These are phyloP conservation scores for Debaryomyces sp. DNA, from an alignment of 1,139 yeast genomes.

Conservation along the genomic window DNA sequence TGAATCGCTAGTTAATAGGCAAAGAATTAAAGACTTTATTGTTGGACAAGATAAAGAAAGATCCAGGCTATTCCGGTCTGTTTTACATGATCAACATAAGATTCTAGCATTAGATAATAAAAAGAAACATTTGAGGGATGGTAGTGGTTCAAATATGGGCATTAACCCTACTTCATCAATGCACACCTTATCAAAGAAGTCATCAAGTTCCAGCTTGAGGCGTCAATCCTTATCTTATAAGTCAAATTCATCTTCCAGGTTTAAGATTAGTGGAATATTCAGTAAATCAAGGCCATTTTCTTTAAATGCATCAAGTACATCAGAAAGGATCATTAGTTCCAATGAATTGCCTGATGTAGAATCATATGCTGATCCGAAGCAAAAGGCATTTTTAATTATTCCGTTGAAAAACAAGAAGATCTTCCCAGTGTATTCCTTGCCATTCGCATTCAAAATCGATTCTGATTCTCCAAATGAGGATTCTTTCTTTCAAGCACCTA, in stretches of 20 bases:
- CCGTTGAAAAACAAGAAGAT: slow-evolving; percentile 54
- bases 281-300: slow-evolving; percentile 43
- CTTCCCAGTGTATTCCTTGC: slow-evolving; percentile 57
- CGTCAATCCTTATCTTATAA: slow-evolving; percentile 49
- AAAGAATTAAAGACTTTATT: slow-evolving; percentile 31
- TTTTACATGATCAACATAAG: slow-evolving; percentile 38
- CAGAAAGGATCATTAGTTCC: slow-evolving; percentile 56
- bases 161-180: not conserved
- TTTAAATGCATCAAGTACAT: slow-evolving; percentile 22
- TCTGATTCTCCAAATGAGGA: slow-evolving; percentile 55
- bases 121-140: slow-evolving; percentile 30
- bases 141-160: not conserved
- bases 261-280: slow-evolving; percentile 48
- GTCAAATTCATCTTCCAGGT: slow-evolving; percentile 40
- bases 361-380: slow-evolving; percentile 41
- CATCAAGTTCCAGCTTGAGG: slow-evolving; percentile 35
- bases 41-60: slow-evolving; percentile 29
- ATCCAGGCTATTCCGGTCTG: slow-evolving; percentile 31
- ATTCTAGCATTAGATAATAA: slow-evolving; percentile 38
- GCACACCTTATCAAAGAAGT: slow-evolving; percentile 30
- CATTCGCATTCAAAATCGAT: slow-evolving; percentile 64
- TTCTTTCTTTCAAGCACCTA: slow-evolving; percentile 67
- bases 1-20: slow-evolving; percentile 35
- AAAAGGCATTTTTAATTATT: slow-evolving; percentile 60
- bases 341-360: slow-evolving; percentile 63